These are phyloP conservation scores for Magnusiomyces clavatus DNA, from an alignment of 1,139 yeast genomes.

Conservation along the genomic window DNA sequence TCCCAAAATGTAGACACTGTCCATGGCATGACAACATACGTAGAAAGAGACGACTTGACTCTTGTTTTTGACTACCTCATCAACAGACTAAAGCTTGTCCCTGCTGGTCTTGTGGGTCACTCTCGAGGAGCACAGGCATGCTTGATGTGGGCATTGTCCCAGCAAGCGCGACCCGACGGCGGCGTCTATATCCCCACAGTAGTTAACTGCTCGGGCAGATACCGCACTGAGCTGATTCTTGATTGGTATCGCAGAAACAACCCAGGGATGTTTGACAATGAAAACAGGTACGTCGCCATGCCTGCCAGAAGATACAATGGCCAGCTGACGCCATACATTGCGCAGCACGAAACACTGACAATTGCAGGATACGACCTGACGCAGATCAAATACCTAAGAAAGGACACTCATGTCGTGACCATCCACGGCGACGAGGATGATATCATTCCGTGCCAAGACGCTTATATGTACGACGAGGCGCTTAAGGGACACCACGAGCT, in stretches of 20 bases:
- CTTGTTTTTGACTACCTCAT: constrained; percentile 35
- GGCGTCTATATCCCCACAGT: constrained; percentile 48
- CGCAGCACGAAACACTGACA: constrained; percentile 47
- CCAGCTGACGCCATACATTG: constrained; percentile 15
- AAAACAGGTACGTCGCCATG: constrained; percentile 34
- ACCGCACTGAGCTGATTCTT: constrained; percentile 23
- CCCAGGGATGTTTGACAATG: constrained; percentile 31
- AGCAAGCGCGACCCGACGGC: constrained; percentile 28
- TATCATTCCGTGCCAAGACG: constrained; percentile 58
- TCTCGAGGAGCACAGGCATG: constrained; percentile 77
- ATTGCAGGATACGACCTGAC: constrained; percentile 47
- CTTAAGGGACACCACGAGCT: constrained; percentile 55
- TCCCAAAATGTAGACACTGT: constrained; percentile 49
- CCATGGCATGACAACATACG: constrained; percentile 41
- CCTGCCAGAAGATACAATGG: constrained; percentile 35
- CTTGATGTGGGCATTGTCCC: constrained; percentile 58
- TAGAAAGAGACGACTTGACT: constrained; percentile 64
- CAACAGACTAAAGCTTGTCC: constrained; percentile 25
- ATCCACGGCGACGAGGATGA: constrained; percentile 65
- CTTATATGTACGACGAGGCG: constrained; percentile 48
- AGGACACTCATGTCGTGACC: constrained; percentile 49
- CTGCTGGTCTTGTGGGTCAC: constrained; percentile 57
- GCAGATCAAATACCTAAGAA: constrained; percentile 35
- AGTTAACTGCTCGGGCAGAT: constrained; percentile 70
- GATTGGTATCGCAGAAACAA: constrained; percentile 32